Conservation (phyloP, 345 rosid species). For the Dovyalis caffra region DNA sequence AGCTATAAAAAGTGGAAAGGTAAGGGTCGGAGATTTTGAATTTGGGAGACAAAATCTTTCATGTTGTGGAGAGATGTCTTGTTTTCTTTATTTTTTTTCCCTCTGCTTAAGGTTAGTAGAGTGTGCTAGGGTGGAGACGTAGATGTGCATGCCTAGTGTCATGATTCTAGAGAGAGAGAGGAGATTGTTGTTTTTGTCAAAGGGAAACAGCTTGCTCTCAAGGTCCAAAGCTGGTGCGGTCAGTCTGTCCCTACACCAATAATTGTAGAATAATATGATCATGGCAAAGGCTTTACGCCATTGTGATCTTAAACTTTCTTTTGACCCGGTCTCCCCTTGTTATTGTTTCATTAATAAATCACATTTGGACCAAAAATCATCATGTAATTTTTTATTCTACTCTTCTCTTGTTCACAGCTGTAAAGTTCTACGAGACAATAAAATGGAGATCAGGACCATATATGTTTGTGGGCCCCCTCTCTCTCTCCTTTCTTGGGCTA, state of each 20-base stretch:
- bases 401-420: constrained; percentile 41
- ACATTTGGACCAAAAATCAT: constrained; percentile 22
- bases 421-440: constrained; percentile 36
- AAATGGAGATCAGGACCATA: constrained; percentile 19
- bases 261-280: constrained; percentile 57
- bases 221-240: constrained; percentile 36
- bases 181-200: constrained; percentile 24
- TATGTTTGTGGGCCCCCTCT: constrained; percentile 12
- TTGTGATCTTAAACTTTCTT: constrained; percentile 29
- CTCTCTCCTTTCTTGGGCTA: not conserved
- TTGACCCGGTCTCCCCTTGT: constrained; percentile 41
- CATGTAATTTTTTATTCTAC: not conserved
- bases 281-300: constrained; percentile 12
- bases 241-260: constrained; percentile 57
- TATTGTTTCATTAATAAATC: constrained; percentile 18
- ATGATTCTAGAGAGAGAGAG: constrained; percentile 19
- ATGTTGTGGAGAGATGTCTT: constrained; percentile 25
- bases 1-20: constrained; percentile 15
- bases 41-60: constrained; percentile 55
- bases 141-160: constrained; percentile 36
- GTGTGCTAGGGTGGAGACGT: constrained; percentile 3
- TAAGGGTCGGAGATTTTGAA: constrained; percentile 24
- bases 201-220: constrained; percentile 76
- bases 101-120: constrained; percentile 34
- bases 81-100: not conserved